Conservation (phyloP, 305 asterid species). For the Solanum hybrid region DNA sequence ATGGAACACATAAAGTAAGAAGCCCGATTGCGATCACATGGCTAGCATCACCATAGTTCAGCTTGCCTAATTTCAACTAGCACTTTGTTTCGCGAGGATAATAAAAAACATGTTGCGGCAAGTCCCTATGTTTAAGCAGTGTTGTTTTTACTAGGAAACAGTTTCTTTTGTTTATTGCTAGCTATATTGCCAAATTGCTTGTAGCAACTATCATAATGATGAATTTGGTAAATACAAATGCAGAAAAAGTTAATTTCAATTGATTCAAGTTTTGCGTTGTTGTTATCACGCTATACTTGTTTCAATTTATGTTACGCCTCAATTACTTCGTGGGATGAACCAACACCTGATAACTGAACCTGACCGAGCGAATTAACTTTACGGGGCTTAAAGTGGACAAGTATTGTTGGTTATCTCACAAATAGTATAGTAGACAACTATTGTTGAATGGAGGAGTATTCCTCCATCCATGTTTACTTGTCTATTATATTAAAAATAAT, state of each 20-base stretch:
- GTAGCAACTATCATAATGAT: neutral
- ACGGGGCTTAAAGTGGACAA: too few relatives aligned
- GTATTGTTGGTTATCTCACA: too few relatives aligned
- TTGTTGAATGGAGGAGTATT: too few relatives aligned
- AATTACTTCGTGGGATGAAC: too few relatives aligned
- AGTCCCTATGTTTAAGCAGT: neutral
- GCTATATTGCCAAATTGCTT: neutral
- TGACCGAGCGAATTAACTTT: too few relatives aligned
- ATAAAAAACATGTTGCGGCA: constrained; percentile 1
- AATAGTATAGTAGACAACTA: too few relatives aligned
- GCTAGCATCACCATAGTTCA: constrained; percentile 47
- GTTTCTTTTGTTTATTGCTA: neutral
- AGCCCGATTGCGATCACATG: constrained; percentile 77
- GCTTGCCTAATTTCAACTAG: constrained; percentile 2
- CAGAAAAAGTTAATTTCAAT: neutral
- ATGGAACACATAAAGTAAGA: constrained; percentile 60
- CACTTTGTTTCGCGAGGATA: constrained; percentile 2
- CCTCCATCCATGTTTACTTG: too few relatives aligned
- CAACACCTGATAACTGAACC: too few relatives aligned
- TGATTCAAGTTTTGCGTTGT: too few relatives aligned
- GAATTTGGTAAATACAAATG: neutral
- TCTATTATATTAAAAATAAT: too few relatives aligned
- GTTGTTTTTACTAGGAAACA: neutral
- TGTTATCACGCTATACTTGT: neutral
- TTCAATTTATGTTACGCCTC: too few relatives aligned